Base-by-base conservation (phyloP, 257 asterid species). In the Primulina huaijiensis region DNA sequence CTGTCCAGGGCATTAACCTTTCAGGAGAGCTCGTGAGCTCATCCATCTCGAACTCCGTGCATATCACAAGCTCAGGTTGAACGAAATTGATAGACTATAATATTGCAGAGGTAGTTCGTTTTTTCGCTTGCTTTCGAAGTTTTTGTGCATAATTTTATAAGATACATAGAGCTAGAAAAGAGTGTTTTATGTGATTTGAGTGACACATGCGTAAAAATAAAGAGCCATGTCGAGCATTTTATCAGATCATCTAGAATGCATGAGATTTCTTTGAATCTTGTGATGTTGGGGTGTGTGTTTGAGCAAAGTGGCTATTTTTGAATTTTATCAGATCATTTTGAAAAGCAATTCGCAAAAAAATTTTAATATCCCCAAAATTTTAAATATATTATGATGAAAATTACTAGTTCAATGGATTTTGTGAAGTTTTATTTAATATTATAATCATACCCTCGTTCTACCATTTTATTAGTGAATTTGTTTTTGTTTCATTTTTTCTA, bases 1-100 rank as follows among this genome's bases (percentile, higher is more conserved):
- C 38, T 88, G 63, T 88, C 96, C 8, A 81, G 97, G 78, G 88
- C 95, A 7, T 38, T 85, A 57, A 83, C 75, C 81, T 92, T 92
- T 81, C 92, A 77, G 1, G 96, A 92, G 85, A 83, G 75, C 73
- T 80, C 88, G 4, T 88, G 72, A 77, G 70, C 35, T 30, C 50
- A 55, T 27, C 60, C 68, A 64, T 72, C 12, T 56, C 56, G 67
- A 57, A 38, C 69, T 16, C 72, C 16, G 56, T 58, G 34, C 60
- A 53, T 52, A 9, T 63, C 60, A 57, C 69, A 29, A 12, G 29
- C 8, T 5, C 43, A 37, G 33, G 46, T 25, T 7, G 31, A 30
- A 27, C 14, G 27, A 50, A 34, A 62, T 12, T 31, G 7, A 25
- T 35, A 50, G 20, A n/a, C 35, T 35, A 30, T 33, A 14, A 30